phyloP scores from a whole-genome alignment of 495 filamentous ascomycete species.

The Acidiella bohemica region DNA sequence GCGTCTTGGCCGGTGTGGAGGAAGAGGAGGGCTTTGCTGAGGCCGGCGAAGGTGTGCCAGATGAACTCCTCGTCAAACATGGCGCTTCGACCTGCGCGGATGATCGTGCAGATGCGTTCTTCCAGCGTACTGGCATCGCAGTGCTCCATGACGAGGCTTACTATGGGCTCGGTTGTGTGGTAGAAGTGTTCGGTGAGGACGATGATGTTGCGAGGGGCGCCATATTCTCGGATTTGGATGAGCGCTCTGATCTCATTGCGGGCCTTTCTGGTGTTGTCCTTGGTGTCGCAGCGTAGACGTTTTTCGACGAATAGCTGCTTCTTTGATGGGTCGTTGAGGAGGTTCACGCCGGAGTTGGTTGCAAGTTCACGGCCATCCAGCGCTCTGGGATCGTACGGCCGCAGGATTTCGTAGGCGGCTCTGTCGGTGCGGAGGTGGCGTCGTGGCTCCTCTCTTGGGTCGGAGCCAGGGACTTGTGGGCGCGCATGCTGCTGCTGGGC shows the following conservation, averaged over 20 bases:
- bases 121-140: conserved; percentile 14
- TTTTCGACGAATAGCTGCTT: conserved; percentile 1
- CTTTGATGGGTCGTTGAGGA: background rate
- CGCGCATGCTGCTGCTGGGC: too few species aligned
- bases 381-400: background rate
- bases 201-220: conserved; percentile 9
- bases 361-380: background rate
- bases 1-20: conserved; percentile 16
- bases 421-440: background rate
- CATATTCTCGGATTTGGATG: background rate
- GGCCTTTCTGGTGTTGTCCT: background rate
- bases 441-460: background rate
- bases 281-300: background rate
- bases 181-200: conserved; percentile 10
- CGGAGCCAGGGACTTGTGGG: background rate
- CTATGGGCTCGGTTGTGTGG: background rate
- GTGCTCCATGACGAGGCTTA: conserved; percentile 16
- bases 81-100: background rate
- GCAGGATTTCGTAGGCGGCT: background rate
- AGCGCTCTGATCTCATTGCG: conserved; percentile 12
- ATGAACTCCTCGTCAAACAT: conserved; percentile 1
- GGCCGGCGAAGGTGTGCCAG: conserved; percentile 12
- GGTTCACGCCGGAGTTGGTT: background rate
- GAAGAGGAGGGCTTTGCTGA: conserved; percentile 13
- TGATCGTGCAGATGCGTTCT: conserved; percentile 1